A percentile compares a stretch with the other conserved stretches of the same genome.
Evolutionary conservation across 108 stramenopile species (phyloP).

Genomic region (Discostella stelligeroides): DNA sequence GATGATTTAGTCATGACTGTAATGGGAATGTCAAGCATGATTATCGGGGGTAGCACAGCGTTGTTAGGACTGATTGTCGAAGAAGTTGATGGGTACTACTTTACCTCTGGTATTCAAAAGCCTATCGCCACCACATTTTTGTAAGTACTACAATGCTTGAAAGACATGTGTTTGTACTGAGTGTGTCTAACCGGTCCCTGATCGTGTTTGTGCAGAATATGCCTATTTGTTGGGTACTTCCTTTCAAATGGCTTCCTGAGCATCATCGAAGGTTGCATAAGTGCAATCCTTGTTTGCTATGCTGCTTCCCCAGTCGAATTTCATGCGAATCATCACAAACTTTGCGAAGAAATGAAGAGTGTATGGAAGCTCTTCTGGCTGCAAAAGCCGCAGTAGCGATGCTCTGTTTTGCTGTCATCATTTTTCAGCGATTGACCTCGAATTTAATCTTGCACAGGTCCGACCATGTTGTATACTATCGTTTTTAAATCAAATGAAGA

Average conservation of each 20-base stretch:
- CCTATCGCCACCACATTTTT: slow-evolving; percentile 65
- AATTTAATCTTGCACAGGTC: neutral
- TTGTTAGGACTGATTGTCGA: slow-evolving; percentile 69
- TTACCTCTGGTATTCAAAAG: slow-evolving; percentile 60
- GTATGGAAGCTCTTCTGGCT: slow-evolving; percentile 59
- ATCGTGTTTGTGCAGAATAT: slow-evolving; percentile 41
- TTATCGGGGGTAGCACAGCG: slow-evolving; percentile 46
- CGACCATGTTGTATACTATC: slow-evolving; percentile 12
- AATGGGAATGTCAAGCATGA: slow-evolving; percentile 56
- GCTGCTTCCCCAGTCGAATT: slow-evolving; percentile 72
- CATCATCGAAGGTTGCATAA: slow-evolving; percentile 78
- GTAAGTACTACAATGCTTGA: slow-evolving; percentile 30
- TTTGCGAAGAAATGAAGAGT: slow-evolving; percentile 57
- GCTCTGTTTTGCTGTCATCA: too few species aligned
- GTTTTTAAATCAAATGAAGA: too few species aligned
- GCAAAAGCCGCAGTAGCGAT: slow-evolving; percentile 17
- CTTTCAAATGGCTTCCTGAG: slow-evolving; percentile 62
- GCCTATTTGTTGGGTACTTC: slow-evolving; percentile 63
- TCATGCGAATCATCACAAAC: slow-evolving; percentile 65
- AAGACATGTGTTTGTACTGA: neutral
- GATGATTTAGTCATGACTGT: slow-evolving; percentile 69
- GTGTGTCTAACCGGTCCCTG: too few species aligned
- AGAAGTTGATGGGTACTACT: slow-evolving; percentile 71
- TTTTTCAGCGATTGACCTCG: neutral
- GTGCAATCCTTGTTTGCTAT: slow-evolving; percentile 84